Percentiles rank a stretch among this genome's conserved stretches.
These are phyloP conservation scores for Capronia coronata DNA, from an alignment of 2,329 filamentous ascomycete species.

Conservation along the genomic window DNA sequence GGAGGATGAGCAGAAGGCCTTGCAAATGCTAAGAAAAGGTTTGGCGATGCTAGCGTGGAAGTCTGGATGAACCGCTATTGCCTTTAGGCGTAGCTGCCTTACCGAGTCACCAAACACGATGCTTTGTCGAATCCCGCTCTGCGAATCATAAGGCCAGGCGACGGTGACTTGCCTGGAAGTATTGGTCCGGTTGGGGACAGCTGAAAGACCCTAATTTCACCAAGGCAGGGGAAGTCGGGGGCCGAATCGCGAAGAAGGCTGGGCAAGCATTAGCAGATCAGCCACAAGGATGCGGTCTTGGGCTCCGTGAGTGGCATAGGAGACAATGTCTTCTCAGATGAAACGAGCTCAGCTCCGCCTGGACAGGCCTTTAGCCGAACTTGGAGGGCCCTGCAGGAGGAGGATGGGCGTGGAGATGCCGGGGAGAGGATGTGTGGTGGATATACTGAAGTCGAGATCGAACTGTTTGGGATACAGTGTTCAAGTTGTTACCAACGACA, in stretches of 20 bases:
- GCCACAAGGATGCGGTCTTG: conserved; percentile 5
- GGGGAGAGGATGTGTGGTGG: too few species aligned
- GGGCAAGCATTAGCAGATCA: background rate
- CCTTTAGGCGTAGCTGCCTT: too few species aligned
- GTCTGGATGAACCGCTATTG: too few species aligned
- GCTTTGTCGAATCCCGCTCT: background rate
- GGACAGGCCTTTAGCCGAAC: background rate
- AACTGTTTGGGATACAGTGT: too few species aligned
- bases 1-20: conserved; percentile 1
- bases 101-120: background rate
- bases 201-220: conserved; percentile 12
- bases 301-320: background rate
- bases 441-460: too few species aligned
- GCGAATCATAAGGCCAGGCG: conserved; percentile 4
- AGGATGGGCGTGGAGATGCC: too few species aligned
- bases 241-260: background rate
- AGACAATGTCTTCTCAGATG: background rate
- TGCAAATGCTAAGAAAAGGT: too few species aligned
- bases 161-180: background rate
- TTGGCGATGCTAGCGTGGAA: too few species aligned
- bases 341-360: background rate
- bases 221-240: conserved; percentile 2
- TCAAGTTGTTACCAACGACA: too few species aligned
- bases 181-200: conserved; percentile 15
- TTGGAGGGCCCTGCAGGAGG: background rate